These are phyloP conservation scores for Dryadomyces sulphureus DNA, from an alignment of 2,329 filamentous ascomycete species.

Conservation along the genomic window DNA sequence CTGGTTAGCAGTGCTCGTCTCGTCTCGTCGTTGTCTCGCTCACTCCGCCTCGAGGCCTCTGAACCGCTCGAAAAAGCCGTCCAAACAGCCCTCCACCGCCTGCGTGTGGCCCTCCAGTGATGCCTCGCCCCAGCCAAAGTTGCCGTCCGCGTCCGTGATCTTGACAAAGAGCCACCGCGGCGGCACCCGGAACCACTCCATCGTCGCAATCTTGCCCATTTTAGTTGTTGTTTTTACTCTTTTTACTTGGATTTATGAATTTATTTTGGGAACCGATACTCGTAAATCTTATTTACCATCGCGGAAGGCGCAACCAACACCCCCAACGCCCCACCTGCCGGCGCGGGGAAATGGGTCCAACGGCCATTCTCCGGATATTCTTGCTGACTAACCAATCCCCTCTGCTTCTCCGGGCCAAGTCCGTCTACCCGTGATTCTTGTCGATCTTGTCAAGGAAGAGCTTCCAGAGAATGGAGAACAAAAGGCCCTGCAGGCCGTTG, in stretches of 20 bases:
- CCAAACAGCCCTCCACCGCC: constrained; percentile 49
- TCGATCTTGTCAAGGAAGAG: constrained; percentile 31
- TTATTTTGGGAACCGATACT: no score
- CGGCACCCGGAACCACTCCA: constrained; percentile 53
- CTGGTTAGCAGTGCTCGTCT: constrained; percentile 10
- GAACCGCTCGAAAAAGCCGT: constrained; percentile 42
- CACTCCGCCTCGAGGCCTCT: constrained; percentile 49
- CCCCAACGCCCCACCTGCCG: no score
- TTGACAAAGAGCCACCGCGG: constrained; percentile 58
- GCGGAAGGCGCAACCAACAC: no score
- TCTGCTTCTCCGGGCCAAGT: no score
- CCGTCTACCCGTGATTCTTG: no score
- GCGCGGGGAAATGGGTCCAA: no score
- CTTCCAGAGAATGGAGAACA: constrained; percentile 35
- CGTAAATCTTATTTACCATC: no score
- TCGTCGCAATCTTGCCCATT: constrained; percentile 30
- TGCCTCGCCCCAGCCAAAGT: constrained; percentile 51
- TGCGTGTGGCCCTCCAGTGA: constrained; percentile 51
- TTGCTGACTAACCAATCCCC: no score
- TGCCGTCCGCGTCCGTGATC: constrained; percentile 43
- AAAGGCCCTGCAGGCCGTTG: constrained; percentile 29
- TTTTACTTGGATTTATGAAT: no score
- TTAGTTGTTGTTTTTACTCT: no score
- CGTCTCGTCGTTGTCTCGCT: constrained; percentile 1
- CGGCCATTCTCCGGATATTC: no score